Evolutionary conservation across 441 rosid species (phyloP).

Genomic region (Raphanus hybrid): DNA sequence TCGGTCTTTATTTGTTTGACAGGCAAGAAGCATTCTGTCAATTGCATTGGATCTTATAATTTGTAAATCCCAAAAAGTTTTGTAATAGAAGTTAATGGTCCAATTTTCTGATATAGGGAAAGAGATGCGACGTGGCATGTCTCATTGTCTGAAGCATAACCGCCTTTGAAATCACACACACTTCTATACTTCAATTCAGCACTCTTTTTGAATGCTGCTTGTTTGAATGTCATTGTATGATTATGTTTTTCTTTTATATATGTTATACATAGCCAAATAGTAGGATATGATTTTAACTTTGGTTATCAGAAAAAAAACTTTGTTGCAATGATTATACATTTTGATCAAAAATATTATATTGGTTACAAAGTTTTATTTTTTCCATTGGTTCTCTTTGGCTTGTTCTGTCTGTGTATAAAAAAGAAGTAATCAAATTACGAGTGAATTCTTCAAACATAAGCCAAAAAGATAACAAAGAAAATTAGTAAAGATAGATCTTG

Average conservation of each 20-base stretch:
- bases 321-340: neutral
- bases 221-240: neutral
- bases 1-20: neutral
- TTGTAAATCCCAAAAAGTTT: neutral
- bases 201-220: neutral
- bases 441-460: neutral
- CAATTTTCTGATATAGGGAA: neutral
- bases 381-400: neutral
- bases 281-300: neutral
- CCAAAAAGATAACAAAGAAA: neutral
- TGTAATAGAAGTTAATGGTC: constrained; percentile 16
- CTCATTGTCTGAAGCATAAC: neutral
- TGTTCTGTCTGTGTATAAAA: neutral
- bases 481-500: neutral
- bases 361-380: neutral
- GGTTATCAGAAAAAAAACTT: no score
- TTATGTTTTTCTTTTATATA: no score
- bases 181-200: neutral
- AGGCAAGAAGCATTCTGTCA: neutral
- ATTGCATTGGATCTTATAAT: neutral
- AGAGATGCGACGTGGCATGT: neutral
- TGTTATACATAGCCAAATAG: no score
- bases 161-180: neutral
- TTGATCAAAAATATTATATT: neutral
- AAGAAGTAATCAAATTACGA: neutral